phyloP scores from a whole-genome alignment of 2,329 filamentous ascomycete species.

The Beauveria sp. region DNA sequence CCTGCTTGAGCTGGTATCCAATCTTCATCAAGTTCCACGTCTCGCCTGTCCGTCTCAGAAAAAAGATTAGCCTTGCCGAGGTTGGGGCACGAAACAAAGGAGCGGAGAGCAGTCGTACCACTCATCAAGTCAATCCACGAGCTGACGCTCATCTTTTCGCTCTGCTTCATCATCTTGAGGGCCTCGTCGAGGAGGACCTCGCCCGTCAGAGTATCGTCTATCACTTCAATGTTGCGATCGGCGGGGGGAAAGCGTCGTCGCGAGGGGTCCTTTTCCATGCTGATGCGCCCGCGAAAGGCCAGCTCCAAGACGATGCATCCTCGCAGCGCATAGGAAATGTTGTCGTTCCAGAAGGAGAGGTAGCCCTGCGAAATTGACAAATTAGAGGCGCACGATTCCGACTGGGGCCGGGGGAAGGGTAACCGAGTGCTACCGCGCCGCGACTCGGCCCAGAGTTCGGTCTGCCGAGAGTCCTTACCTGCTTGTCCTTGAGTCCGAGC shows the following conservation, averaged over 20 bases:
- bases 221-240: slow-evolving; percentile 91
- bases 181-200: slow-evolving; percentile 97
- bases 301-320: slow-evolving; percentile 98
- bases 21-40: slow-evolving; percentile 99
- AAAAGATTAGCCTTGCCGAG: slow-evolving; percentile 14
- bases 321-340: slow-evolving; percentile 95
- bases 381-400: neutral
- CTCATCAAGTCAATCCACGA: slow-evolving; percentile 99
- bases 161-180: slow-evolving; percentile 99
- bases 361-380: slow-evolving; percentile 61
- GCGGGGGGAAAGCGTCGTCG: slow-evolving; percentile 91
- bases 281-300: slow-evolving; percentile 89
- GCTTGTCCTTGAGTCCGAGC: slow-evolving; percentile 95
- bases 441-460: too few species aligned
- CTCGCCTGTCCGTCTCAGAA: slow-evolving; percentile 56
- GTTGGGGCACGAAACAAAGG: neutral
- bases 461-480: slow-evolving; percentile 49
- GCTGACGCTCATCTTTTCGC: slow-evolving; percentile 99
- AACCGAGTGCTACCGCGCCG: neutral
- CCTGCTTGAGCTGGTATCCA: slow-evolving; percentile 98
- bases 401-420: neutral
- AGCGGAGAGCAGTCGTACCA: slow-evolving; percentile 49
- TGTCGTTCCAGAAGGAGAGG: slow-evolving; percentile 99
- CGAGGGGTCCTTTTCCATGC: slow-evolving; percentile 95
- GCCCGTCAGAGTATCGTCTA: slow-evolving; percentile 92